Conservation (phyloP, 768 basidiomycete species). For the Pleurotus ostreatus region DNA sequence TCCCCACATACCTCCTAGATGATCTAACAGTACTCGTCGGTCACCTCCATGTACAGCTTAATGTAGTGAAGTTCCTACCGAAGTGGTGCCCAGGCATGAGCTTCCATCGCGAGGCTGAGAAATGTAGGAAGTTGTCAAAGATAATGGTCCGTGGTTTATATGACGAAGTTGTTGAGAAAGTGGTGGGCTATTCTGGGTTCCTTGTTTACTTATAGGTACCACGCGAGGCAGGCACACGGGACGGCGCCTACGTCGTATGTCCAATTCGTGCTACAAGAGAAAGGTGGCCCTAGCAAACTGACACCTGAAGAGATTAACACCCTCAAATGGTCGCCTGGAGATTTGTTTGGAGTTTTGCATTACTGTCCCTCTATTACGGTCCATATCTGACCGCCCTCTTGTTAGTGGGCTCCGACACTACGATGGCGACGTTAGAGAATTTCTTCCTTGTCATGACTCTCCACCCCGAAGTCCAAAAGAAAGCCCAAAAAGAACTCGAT, state of each 20-base stretch:
- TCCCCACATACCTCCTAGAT: neutral
- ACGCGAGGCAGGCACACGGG: neutral
- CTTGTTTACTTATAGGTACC: neutral
- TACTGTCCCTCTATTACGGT: too few species aligned
- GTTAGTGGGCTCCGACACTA: neutral
- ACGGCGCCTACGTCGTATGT: neutral
- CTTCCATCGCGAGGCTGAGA: neutral
- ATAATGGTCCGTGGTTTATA: neutral
- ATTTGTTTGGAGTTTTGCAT: neutral
- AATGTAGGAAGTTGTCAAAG: neutral
- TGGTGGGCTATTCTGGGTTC: neutral
- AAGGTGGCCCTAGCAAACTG: neutral
- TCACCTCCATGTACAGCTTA: neutral
- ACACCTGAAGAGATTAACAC: neutral
- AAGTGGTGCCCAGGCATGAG: neutral
- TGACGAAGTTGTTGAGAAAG: neutral
- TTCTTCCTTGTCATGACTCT: constrained; percentile 19
- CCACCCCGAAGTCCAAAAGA: constrained; percentile 16
- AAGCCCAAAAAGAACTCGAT: constrained; percentile 19
- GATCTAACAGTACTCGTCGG: neutral
- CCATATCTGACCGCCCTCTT: neutral
- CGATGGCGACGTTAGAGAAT: neutral
- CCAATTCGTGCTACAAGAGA: neutral
- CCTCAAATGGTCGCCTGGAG: neutral
- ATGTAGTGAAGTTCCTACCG: neutral